Base-by-base conservation (phyloP, 805 yeast species). In the Hanseniaspora occidentalis region DNA sequence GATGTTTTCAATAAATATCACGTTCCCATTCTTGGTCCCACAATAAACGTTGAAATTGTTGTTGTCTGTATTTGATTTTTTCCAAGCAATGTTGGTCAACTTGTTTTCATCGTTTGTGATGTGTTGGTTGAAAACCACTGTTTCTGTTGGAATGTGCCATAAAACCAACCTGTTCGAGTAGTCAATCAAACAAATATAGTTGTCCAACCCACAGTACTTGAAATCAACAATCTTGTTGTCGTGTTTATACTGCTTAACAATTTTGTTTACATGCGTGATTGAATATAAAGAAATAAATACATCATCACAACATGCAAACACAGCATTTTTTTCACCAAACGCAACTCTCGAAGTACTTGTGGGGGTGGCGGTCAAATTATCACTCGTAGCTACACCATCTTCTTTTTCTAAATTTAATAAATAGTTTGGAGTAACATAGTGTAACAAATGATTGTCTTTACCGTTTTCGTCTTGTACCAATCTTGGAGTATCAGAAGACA, bases 401-500 rank as follows among this genome's bases (percentile, higher is more conserved):
- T 58, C 65, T 38, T 55, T 50, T 4, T 66, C 60, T 9, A 60
- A 54, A 40, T 53, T 41, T 9, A 57, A 49, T 36, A 33, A 18
- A 23, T 41, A 39, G 16, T 38, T 43, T 20, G 36, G 36, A 33
- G 36, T 33, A 14, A 34, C 42, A 10, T 38, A 40, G 10, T 40
- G 42, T 4, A 16, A 40, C 24, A 41, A 36, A 16, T 44, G 37
- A 16, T 45, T 39, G 49, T 55, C 50, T 64, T 68, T 33, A 24
- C 37, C 38, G 16, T 47, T 43, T 20, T 50, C 54, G 27, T 56
- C 51, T 20, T 71, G 67, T 1, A 74, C 57, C 45, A 69, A 59
- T 41, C 65, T 64, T 2, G 85, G 84, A 16, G 60, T 62, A 35
- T 75, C 73, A 9, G 80, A 71, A 11, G 72, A 67, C 23, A 64